Percentiles rank a stretch among this genome's conserved stretches.
Evolutionary conservation across 495 filamentous ascomycete genomes (phyloP).

Genomic region (Daldinia loculata): DNA sequence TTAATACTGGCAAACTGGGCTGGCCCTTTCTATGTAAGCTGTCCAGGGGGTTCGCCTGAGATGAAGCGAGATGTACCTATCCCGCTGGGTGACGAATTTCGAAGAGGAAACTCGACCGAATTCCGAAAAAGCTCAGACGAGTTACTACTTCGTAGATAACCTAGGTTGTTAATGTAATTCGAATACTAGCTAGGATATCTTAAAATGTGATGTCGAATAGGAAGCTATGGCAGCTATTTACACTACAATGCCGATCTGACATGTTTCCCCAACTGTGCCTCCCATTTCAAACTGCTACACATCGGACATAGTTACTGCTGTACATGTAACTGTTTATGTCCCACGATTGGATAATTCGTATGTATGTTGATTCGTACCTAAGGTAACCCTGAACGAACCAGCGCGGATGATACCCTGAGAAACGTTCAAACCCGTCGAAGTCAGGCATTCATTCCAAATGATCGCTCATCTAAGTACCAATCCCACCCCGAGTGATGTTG

Average conservation of each 20-base stretch:
- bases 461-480: constrained; percentile 26
- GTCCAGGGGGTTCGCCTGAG: constrained; percentile 19
- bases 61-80: constrained; percentile 32
- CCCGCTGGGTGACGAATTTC: constrained; percentile 23
- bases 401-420: constrained; percentile 11
- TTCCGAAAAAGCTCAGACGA: constrained; percentile 17
- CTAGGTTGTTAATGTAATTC: constrained; percentile 7
- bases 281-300: constrained; percentile 21
- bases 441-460: constrained; percentile 18
- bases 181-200: constrained; percentile 12
- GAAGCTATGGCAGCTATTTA: constrained; percentile 8
- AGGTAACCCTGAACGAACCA: constrained; percentile 8
- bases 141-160: too few relatives aligned
- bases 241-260: constrained; percentile 22
- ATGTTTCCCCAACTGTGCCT: constrained; percentile 17
- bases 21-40: neutral
- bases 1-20: constrained; percentile 14
- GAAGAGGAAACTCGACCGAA: constrained; percentile 31
- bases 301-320: neutral
- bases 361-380: constrained; percentile 11
- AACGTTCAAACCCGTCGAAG: constrained; percentile 8
- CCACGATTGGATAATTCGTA: constrained; percentile 13
- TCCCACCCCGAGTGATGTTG: constrained; percentile 27
- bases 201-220: constrained; percentile 31
- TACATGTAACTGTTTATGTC: neutral